phyloP scores from a whole-genome alignment of 768 basidiomycete genomes.

The Panaeolus papilionaceus region DNA sequence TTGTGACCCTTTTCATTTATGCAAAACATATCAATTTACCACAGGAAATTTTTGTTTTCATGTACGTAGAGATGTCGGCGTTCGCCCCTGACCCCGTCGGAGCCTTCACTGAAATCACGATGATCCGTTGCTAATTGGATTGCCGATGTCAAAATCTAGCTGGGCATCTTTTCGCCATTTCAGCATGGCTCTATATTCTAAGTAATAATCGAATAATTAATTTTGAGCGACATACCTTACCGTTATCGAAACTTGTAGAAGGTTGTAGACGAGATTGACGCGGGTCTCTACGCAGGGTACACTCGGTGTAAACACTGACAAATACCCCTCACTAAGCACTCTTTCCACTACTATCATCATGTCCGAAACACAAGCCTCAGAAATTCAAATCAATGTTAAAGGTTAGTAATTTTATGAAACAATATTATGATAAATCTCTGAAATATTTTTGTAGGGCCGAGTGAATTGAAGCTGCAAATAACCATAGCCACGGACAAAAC shows the following conservation, averaged over 20 bases:
- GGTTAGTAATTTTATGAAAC: constrained; percentile 42
- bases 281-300: constrained; percentile 10
- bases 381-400: constrained; percentile 75
- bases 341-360: constrained; percentile 39
- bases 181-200: not conserved
- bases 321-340: constrained; percentile 24
- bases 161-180: not conserved
- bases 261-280: not conserved
- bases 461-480: constrained; percentile 92
- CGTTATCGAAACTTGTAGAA: constrained; percentile 9
- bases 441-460: constrained; percentile 59
- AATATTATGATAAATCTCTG: not conserved
- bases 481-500: constrained; percentile 83
- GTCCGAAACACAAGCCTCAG: constrained; percentile 53
- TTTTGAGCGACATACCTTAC: not conserved
- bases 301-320: constrained; percentile 19
- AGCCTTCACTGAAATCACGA: not conserved
- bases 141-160: not conserved
- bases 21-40: not conserved
- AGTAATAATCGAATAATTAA: not conserved
- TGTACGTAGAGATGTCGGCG: too few relatives aligned
- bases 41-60: too few relatives aligned
- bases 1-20: not conserved
- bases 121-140: constrained; percentile 7
- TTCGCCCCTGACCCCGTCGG: constrained; percentile 6